phyloP scores from a whole-genome alignment of 2,329 filamentous ascomycete genomes.

The Ophiostoma sp. region DNA sequence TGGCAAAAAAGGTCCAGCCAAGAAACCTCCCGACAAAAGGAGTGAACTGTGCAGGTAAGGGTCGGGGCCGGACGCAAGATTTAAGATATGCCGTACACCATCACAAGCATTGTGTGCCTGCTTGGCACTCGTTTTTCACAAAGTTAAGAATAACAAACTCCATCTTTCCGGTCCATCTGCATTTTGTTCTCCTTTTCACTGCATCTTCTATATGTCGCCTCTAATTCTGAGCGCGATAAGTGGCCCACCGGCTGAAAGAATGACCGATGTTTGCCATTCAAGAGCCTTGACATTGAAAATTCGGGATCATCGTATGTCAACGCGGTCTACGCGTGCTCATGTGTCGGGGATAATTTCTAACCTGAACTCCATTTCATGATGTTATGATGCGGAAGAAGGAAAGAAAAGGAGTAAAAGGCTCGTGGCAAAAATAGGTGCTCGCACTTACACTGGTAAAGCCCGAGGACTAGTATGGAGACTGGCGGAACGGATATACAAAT shows the following conservation, averaged over 20 bases:
- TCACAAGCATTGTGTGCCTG: background rate
- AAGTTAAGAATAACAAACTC: background rate
- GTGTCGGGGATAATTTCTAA: background rate
- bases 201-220: background rate
- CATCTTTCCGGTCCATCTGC: background rate
- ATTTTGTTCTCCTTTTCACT: background rate
- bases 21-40: too few species aligned
- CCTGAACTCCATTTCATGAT: background rate
- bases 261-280: background rate
- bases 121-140: background rate
- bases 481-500: background rate
- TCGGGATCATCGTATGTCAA: background rate
- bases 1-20: too few species aligned
- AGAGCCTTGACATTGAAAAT: background rate
- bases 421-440: background rate
- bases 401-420: background rate
- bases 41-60: too few species aligned
- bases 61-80: too few species aligned
- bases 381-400: background rate
- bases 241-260: background rate
- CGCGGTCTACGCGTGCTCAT: background rate
- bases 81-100: background rate
- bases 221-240: background rate
- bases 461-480: background rate
- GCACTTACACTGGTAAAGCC: background rate